phyloP scores from a whole-genome alignment of 306 rosid genomes.

The Medicago lupulina region DNA sequence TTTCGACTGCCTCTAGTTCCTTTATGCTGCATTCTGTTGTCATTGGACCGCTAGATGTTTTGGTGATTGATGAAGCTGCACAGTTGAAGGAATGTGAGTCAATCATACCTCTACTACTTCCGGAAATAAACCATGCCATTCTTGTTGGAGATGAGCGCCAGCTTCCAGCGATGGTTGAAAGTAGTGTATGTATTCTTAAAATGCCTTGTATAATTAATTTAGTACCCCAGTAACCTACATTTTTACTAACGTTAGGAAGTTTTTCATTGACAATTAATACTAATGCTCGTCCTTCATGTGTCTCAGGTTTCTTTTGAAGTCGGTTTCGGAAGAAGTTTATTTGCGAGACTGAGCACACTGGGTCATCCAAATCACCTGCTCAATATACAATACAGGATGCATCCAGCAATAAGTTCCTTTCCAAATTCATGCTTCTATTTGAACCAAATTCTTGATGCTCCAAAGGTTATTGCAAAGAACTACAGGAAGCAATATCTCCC shows the following conservation, averaged over 20 bases:
- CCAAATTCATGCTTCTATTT: slow-evolving; percentile 68
- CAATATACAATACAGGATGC: slow-evolving; percentile 78
- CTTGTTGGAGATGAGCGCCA: slow-evolving; percentile 61
- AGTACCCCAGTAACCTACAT: neutral
- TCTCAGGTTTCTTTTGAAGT: slow-evolving; percentile 60
- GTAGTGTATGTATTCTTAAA: slow-evolving; percentile 55
- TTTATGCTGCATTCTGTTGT: slow-evolving; percentile 50
- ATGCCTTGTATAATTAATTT: neutral
- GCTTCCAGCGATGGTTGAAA: slow-evolving; percentile 38
- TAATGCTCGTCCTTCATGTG: slow-evolving; percentile 17
- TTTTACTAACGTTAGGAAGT: neutral
- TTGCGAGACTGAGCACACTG: slow-evolving; percentile 60
- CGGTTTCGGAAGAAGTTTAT: slow-evolving; percentile 82
- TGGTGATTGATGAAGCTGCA: slow-evolving; percentile 85
- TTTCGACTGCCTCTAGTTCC: slow-evolving; percentile 75
- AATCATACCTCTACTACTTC: slow-evolving; percentile 68
- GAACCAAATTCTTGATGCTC: slow-evolving; percentile 60
- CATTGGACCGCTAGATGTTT: slow-evolving; percentile 53
- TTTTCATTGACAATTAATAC: neutral
- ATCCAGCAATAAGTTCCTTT: slow-evolving; percentile 62
- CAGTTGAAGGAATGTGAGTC: slow-evolving; percentile 81
- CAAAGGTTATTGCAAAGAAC: slow-evolving; percentile 52
- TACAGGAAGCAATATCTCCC: slow-evolving; percentile 60
- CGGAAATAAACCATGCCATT: slow-evolving; percentile 56
- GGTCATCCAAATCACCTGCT: slow-evolving; percentile 63